Conservation (phyloP, 1,139 yeast species). For the Geotrichum bryndzae region DNA sequence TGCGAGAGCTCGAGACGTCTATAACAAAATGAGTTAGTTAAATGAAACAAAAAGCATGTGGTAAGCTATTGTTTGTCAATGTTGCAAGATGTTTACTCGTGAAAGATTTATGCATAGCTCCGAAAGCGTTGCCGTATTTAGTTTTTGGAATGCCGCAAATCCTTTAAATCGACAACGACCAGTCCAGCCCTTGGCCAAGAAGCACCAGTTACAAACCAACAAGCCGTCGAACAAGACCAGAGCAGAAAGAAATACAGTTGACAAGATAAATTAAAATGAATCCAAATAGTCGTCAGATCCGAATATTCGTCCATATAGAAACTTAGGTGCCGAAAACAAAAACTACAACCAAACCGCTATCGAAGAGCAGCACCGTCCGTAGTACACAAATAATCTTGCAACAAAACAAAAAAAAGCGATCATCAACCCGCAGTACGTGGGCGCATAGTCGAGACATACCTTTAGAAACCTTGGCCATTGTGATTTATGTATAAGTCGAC, state of each 20-base stretch:
- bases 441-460: slow-evolving; percentile 25
- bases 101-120: neutral
- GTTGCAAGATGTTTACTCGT: neutral
- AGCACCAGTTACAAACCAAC: neutral
- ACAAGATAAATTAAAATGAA: neutral
- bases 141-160: neutral
- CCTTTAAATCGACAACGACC: neutral
- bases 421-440: neutral
- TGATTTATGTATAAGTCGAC: slow-evolving; percentile 21
- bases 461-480: slow-evolving; percentile 35
- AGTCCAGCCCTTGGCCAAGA: neutral
- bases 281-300: neutral
- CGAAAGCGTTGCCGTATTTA: neutral
- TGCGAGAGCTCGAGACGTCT: slow-evolving; percentile 98
- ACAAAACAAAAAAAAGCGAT: neutral
- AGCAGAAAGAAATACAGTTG: neutral
- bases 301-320: neutral
- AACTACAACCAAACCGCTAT: neutral
- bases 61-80: neutral
- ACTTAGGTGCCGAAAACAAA: neutral
- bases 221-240: neutral
- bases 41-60: neutral
- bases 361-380: neutral
- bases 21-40: slow-evolving; percentile 4
- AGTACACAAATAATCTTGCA: neutral